phyloP scores from a whole-genome alignment of 2,329 filamentous ascomycete species.

The Colletotrichum lupini region DNA sequence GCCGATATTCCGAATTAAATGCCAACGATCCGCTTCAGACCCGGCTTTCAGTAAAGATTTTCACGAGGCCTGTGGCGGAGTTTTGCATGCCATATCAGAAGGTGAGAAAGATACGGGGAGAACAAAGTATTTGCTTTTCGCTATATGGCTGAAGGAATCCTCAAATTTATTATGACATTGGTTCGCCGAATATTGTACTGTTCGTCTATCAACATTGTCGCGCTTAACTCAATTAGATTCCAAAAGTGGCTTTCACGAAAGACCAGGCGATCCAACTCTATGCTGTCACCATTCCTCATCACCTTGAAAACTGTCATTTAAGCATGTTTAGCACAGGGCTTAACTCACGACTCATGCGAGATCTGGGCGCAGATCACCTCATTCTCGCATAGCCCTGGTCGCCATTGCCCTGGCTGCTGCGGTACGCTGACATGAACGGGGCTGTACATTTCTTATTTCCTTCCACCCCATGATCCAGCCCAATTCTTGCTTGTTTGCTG shows the following conservation, averaged over 20 bases:
- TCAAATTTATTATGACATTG: not conserved
- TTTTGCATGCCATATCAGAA: too few species aligned
- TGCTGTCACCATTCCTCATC: not conserved
- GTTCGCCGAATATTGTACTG: not conserved
- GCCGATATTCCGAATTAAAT: constrained; percentile 10
- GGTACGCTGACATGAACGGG: not conserved
- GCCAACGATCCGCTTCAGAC: not conserved
- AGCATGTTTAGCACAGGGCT: not conserved
- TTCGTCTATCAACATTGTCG: not conserved
- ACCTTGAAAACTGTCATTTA: not conserved
- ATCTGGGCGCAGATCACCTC: not conserved
- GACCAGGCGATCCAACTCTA: not conserved
- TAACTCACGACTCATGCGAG: not conserved
- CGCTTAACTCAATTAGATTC: not conserved
- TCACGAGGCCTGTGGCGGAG: too few species aligned
- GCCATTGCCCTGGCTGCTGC: not conserved
- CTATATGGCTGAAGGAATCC: not conserved
- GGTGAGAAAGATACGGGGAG: too few species aligned
- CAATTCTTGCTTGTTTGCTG: not conserved
- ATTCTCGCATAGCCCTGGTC: not conserved
- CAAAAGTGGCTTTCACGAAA: not conserved
- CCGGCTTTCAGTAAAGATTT: not conserved
- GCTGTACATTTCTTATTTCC: not conserved
- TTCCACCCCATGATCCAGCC: not conserved
- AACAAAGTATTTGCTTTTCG: not conserved